Conservation (phyloP, 345 rosid genomes). For the Triadica sebifera region DNA sequence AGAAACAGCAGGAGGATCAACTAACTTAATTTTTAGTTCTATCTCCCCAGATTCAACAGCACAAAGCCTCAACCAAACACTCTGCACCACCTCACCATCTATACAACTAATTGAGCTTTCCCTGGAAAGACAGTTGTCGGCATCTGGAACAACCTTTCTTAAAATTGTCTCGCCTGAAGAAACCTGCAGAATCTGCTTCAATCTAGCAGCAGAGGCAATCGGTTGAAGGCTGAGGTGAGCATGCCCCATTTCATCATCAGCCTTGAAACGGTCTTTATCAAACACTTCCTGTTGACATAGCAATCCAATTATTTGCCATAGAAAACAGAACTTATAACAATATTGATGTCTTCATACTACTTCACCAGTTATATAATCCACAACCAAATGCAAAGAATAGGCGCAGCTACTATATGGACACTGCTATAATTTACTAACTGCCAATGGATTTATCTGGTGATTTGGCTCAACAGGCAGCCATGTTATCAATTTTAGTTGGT, state of each 20-base stretch:
- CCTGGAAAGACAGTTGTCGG: conserved; percentile 71
- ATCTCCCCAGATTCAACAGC: conserved; percentile 94
- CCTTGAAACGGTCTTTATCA: conserved; percentile 91
- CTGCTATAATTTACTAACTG: background rate
- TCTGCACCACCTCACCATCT: conserved; percentile 82
- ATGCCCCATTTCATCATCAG: conserved; percentile 97
- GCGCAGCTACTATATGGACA: background rate
- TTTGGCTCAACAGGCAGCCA: conserved; percentile 1
- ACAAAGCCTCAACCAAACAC: conserved; percentile 76
- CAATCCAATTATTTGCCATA: background rate
- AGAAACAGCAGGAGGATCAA: conserved; percentile 35
- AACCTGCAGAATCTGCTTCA: conserved; percentile 64
- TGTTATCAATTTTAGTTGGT: background rate
- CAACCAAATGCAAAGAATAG: background rate
- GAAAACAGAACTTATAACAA: background rate
- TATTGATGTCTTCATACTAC: background rate
- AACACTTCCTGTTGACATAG: conserved; percentile 75
- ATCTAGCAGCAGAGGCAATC: conserved; percentile 71
- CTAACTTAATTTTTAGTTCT: conserved; percentile 70
- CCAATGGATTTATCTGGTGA: background rate
- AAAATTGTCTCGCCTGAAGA: conserved; percentile 69
- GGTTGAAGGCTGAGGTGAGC: conserved; percentile 87
- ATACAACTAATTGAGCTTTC: conserved; percentile 78
- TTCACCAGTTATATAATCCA: background rate
- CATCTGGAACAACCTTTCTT: conserved; percentile 75